A percentile compares a stretch with the other conserved stretches of the same genome.
These are phyloP conservation scores for Ophiostoma novo-ulmi DNA, from an alignment of 2,329 filamentous ascomycete species.

Conservation along the genomic window DNA sequence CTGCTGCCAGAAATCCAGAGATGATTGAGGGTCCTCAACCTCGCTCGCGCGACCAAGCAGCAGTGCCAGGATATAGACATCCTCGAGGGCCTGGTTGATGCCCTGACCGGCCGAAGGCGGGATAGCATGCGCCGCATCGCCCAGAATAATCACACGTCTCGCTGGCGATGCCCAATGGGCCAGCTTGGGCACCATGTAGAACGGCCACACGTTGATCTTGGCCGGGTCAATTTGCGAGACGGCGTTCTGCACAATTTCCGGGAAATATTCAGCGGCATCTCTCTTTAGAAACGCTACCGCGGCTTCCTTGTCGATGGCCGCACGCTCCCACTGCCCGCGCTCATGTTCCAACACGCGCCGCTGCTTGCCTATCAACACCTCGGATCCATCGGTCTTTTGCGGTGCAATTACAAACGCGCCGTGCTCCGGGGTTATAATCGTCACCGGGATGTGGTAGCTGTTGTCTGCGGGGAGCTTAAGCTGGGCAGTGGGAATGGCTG, in stretches of 20 bases:
- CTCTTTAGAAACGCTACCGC: neutral
- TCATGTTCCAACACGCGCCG: neutral
- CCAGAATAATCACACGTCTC: slow-evolving; percentile 41
- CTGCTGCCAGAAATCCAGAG: slow-evolving; percentile 30
- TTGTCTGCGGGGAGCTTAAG: neutral
- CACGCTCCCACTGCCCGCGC: neutral
- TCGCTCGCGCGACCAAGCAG: slow-evolving; percentile 22
- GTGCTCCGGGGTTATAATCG: neutral
- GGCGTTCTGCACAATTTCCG: neutral
- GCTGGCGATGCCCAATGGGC: slow-evolving; percentile 40
- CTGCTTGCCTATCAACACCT: neutral
- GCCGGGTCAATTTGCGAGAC: slow-evolving; percentile 30
- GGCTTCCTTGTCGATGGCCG: neutral
- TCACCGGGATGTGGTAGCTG: slow-evolving; percentile 2
- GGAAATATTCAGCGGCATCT: neutral
- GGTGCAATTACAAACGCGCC: neutral
- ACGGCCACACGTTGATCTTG: slow-evolving; percentile 46
- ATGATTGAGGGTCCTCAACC: slow-evolving; percentile 23
- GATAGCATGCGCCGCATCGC: slow-evolving; percentile 47
- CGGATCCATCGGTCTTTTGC: neutral
- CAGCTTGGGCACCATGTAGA: slow-evolving; percentile 45
- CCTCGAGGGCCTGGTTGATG: slow-evolving; percentile 30
- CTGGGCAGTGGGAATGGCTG: neutral
- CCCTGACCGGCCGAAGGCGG: slow-evolving; percentile 44
- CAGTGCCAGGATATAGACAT: slow-evolving; percentile 27